These are phyloP conservation scores for Parietaria judaica DNA, from an alignment of 306 rosid species.

Conservation along the genomic window DNA sequence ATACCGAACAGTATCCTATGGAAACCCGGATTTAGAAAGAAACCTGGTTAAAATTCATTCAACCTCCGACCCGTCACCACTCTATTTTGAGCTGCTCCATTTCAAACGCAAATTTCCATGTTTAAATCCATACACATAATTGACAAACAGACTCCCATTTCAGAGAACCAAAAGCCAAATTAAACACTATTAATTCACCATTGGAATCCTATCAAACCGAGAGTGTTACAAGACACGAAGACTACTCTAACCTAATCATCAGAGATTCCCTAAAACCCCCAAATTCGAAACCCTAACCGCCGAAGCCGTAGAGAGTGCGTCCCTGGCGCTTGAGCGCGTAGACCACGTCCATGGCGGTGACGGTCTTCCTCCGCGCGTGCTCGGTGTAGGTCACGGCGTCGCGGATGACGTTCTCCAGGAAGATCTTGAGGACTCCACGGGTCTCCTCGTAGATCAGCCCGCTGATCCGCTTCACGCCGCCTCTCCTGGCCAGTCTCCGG, in stretches of 20 bases:
- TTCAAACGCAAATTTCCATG: no score
- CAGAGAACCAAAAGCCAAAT: no score
- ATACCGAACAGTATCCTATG: no score
- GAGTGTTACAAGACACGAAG: no score
- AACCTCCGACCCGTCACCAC: no score
- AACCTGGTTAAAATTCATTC: no score
- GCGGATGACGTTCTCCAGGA: conserved; percentile 25
- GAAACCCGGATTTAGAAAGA: no score
- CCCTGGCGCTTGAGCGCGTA: conserved; percentile 29
- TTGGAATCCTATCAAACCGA: neutral
- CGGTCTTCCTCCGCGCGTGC: conserved; percentile 30
- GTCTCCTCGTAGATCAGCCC: conserved; percentile 28
- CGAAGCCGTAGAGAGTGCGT: conserved; percentile 23
- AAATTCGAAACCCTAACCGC: conserved; percentile 16
- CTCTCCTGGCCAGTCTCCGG: conserved; percentile 20
- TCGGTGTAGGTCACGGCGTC: conserved; percentile 24
- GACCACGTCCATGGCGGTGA: conserved; percentile 28
- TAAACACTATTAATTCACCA: no score
- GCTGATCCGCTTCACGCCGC: conserved; percentile 28
- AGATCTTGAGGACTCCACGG: conserved; percentile 25
- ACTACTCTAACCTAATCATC: neutral
- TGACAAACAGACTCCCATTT: no score
- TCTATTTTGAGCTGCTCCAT: no score
- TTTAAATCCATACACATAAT: no score
- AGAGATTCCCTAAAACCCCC: neutral